phyloP scores from a whole-genome alignment of 1,284 basidiomycete genomes.

The Meripilus lineatus region DNA sequence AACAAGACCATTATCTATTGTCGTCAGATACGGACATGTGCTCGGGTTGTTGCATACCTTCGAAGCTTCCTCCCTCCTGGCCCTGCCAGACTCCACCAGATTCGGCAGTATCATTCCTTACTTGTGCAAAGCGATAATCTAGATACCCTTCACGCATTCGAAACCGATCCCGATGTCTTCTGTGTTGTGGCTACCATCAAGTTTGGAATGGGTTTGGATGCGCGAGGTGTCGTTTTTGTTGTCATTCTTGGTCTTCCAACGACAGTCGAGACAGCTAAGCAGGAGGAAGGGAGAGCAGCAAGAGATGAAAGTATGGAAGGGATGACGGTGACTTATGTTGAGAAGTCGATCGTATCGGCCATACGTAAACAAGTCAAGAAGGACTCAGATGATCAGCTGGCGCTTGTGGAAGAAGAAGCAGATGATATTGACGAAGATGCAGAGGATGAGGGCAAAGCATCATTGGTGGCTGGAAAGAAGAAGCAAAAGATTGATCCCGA shows the following conservation, averaged over 20 bases:
- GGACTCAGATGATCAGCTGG: too few relatives aligned
- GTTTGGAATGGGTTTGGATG: conserved; percentile 22
- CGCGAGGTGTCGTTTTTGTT: conserved; percentile 16
- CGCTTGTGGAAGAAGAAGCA: too few relatives aligned
- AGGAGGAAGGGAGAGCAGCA: conserved; percentile 18
- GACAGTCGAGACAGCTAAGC: conserved; percentile 14
- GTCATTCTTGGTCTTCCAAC: conserved; percentile 20
- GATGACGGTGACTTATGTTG: neutral
- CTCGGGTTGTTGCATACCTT: conserved; percentile 10
- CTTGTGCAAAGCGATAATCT: neutral
- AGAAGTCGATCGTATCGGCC: too few relatives aligned
- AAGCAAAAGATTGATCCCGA: too few relatives aligned
- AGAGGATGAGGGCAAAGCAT: too few relatives aligned
- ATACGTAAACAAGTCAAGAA: too few relatives aligned
- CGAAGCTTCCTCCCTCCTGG: neutral
- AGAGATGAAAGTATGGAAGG: neutral
- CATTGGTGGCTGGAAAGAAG: too few relatives aligned
- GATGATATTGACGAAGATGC: too few relatives aligned
- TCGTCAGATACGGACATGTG: conserved; percentile 20
- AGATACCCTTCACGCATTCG: conserved; percentile 9
- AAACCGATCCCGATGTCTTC: conserved; percentile 11
- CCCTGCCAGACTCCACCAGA: neutral
- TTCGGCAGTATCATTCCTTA: neutral
- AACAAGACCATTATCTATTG: conserved; percentile 26
- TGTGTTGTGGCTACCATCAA: conserved; percentile 21